Conservation (phyloP, 768 basidiomycete genomes). For the Suillus americanus region DNA sequence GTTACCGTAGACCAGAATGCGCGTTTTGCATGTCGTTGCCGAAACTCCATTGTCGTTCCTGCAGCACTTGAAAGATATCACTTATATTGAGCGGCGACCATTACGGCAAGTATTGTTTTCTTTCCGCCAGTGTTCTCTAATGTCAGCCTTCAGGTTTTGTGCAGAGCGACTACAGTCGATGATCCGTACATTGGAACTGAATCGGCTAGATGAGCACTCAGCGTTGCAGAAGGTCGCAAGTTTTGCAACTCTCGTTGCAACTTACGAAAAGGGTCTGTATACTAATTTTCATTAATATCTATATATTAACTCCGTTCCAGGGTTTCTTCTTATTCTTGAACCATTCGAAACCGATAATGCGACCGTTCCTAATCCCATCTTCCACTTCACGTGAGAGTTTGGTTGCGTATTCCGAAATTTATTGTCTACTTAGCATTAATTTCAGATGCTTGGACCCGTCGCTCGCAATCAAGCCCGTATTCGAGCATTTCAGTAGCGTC, state of each 20-base stretch:
- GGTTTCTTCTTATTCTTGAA: slow-evolving; percentile 94
- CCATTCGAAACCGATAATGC: slow-evolving; percentile 99
- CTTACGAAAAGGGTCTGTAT: slow-evolving; percentile 88
- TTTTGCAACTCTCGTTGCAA: slow-evolving; percentile 95
- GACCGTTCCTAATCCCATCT: slow-evolving; percentile 97
- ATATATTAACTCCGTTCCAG: slow-evolving; percentile 37
- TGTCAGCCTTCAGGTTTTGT: slow-evolving; percentile 68
- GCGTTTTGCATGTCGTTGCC: slow-evolving; percentile 98
- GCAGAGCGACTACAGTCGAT: slow-evolving; percentile 94
- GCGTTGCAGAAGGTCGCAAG: slow-evolving; percentile 92
- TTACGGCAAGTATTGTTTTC: slow-evolving; percentile 60
- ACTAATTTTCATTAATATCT: slow-evolving; percentile 2
- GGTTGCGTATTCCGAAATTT: neutral
- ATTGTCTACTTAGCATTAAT: slow-evolving; percentile 14
- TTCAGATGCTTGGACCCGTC: slow-evolving; percentile 94
- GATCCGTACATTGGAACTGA: slow-evolving; percentile 88
- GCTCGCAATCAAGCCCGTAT: slow-evolving; percentile 95
- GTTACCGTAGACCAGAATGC: slow-evolving; percentile 85
- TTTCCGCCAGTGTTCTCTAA: slow-evolving; percentile 5
- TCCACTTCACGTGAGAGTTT: slow-evolving; percentile 85
- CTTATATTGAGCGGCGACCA: slow-evolving; percentile 94
- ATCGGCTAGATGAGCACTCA: slow-evolving; percentile 86
- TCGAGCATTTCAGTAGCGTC: slow-evolving; percentile 96
- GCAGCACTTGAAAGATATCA: slow-evolving; percentile 98
- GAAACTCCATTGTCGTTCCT: slow-evolving; percentile 97